Evolutionary conservation across 2,329 filamentous ascomycete genomes (phyloP), one percentile per base, ranked within the genome.

Genomic region (Xylariaceae sp.): DNA sequence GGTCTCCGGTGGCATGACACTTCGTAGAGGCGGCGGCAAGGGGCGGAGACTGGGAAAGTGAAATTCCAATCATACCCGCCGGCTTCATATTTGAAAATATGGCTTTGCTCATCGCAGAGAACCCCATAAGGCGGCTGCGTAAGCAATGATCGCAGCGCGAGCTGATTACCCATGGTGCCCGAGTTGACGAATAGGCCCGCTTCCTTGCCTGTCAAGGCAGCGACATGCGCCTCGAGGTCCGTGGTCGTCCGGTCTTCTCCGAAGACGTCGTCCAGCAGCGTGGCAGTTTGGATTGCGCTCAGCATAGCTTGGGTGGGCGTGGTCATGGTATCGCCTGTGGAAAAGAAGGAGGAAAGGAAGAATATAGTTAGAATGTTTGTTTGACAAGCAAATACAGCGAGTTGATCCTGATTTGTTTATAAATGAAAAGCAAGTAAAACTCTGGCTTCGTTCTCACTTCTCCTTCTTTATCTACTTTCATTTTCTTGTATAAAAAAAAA

Each of bases 101-200:
- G 88, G 2, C 80, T 77, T 31, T 85, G 76, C 56, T 81, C 73
- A 65, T 91, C 88, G 62, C 84, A 85, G 7, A 91, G 74, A 26
- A 92, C 78, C 26, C 79, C 78, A 67, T 91, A 82, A 0, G 88
- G 88, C 4, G 88, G 87, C 47, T 84, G 83, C 1, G 74, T 75
- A 5, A 91, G 78, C 62, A 90, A 84, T 1, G 86, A 78, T 34
- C 88, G 85, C 39, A 91, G 76, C 1, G 85, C 82, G 41, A 92
- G 76, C 66, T 91, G 88, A 71, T 91, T 91, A 37, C 86, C 88
- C 87, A 91, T 91, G 1, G 88, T 91, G 3, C 88, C 88, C 0
- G 85, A 88, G 29, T 89, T 77, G 43, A 91, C 87, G 55, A 91
- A 81, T 1, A 91, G 73, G 0, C 78, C 84, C 39, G 80, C 80